A percentile compares a stretch with the other conserved stretches of the same genome.
Conservation (phyloP, 768 basidiomycete species). For the Lactarius sp. region DNA sequence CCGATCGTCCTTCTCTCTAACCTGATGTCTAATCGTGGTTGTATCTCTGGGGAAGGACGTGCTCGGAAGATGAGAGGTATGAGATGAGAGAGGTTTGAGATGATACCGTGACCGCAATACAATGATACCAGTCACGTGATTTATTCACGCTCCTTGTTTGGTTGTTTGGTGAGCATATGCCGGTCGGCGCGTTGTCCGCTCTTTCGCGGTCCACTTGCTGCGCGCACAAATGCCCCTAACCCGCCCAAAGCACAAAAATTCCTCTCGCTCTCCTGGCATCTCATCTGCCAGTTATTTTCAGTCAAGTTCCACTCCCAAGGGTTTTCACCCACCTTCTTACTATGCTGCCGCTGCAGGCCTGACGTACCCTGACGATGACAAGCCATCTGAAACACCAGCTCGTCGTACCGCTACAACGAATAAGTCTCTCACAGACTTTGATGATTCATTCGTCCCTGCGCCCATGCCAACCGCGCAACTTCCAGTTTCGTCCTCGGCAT, state of each 20-base stretch:
- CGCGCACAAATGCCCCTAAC: slow-evolving; percentile 21
- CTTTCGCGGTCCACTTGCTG: background rate
- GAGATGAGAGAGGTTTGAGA: too few species aligned
- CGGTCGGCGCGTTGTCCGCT: background rate
- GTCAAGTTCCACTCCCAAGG: slow-evolving; percentile 23
- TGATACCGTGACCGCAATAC: background rate
- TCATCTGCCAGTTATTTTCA: slow-evolving; percentile 21
- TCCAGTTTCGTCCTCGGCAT: slow-evolving; percentile 22
- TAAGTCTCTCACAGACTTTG: background rate
- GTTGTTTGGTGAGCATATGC: slow-evolving; percentile 11
- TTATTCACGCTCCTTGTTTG: slow-evolving; percentile 17
- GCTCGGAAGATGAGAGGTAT: background rate
- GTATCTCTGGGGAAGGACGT: background rate
- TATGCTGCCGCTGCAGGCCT: slow-evolving; percentile 36
- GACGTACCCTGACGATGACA: slow-evolving; percentile 16
- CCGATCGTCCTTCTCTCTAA: too few species aligned
- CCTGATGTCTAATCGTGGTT: too few species aligned
- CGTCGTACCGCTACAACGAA: background rate
- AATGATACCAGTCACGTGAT: slow-evolving; percentile 12
- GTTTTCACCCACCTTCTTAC: slow-evolving; percentile 35
- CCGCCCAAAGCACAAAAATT: slow-evolving; percentile 16
- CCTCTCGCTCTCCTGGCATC: slow-evolving; percentile 24
- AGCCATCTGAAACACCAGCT: background rate
- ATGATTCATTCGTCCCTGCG: slow-evolving; percentile 4
- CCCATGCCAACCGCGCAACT: slow-evolving; percentile 18